phyloP scores from a whole-genome alignment of 208 protist species.

The Leishmania arabica region DNA sequence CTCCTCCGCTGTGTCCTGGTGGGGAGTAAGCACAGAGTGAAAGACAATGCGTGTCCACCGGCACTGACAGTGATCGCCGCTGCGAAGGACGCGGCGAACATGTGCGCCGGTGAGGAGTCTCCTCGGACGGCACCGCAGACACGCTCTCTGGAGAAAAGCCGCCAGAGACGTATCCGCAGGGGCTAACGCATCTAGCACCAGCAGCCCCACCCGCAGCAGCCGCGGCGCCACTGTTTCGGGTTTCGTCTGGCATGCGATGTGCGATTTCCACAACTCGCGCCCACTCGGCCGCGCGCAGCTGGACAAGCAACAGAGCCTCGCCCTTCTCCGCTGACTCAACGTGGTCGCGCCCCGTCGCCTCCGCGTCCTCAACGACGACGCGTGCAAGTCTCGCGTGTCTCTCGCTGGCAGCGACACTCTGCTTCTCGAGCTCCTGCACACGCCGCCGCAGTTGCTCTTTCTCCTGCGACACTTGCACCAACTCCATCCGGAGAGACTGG shows the following conservation, averaged over 20 bases:
- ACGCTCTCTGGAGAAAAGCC: slow-evolving; percentile 1
- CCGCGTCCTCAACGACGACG: neutral
- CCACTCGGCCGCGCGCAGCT: neutral
- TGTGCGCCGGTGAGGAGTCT: slow-evolving; percentile 7
- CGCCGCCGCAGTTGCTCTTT: slow-evolving; percentile 11
- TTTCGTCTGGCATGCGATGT: neutral
- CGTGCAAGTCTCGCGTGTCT: neutral
- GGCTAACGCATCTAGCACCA: neutral
- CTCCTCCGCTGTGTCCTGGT: neutral
- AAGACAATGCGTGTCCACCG: slow-evolving; percentile 12
- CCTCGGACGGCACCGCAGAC: slow-evolving; percentile 18
- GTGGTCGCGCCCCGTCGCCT: slow-evolving; percentile 6
- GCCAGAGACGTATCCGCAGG: neutral
- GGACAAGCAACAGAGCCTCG: neutral
- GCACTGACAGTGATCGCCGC: slow-evolving; percentile 11
- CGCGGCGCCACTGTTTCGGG: neutral
- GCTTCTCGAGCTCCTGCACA: slow-evolving; percentile 12
- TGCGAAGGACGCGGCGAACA: slow-evolving; percentile 25
- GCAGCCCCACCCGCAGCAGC: neutral
- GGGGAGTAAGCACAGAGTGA: neutral
- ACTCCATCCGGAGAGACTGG: slow-evolving; percentile 20
- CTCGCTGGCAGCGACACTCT: neutral
- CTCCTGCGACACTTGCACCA: slow-evolving; percentile 21
- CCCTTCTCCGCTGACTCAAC: neutral
- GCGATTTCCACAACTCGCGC: neutral